Conservation (phyloP, 1,284 basidiomycete genomes). For the Leccinum solheimii region DNA sequence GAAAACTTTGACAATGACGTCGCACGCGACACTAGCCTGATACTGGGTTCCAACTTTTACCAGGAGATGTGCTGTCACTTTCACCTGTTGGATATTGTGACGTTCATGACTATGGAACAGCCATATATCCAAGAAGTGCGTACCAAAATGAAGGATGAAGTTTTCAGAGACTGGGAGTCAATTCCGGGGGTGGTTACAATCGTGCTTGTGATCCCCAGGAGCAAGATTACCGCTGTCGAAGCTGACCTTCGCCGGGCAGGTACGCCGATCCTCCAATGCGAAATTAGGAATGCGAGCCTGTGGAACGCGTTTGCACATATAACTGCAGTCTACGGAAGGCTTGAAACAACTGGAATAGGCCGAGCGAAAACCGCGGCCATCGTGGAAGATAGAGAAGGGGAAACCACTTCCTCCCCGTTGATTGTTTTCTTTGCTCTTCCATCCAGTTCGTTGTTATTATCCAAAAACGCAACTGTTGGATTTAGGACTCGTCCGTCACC, state of each 20-base stretch:
- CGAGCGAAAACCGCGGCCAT: conserved; percentile 26
- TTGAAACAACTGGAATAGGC: conserved; percentile 22
- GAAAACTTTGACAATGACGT: conserved; percentile 31
- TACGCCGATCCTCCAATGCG: conserved; percentile 42
- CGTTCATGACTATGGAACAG: conserved; percentile 24
- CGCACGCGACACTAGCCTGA: conserved; percentile 28
- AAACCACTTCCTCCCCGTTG: conserved; percentile 36
- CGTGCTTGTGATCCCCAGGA: conserved; percentile 30
- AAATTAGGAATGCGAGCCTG: conserved; percentile 20
- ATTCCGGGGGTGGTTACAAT: conserved; percentile 27
- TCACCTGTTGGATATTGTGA: conserved; percentile 32
- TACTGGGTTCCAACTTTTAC: conserved; percentile 36
- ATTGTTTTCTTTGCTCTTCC: conserved; percentile 42
- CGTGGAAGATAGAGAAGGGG: conserved; percentile 37
- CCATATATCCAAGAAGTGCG: conserved; percentile 15
- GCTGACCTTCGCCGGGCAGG: conserved; percentile 22
- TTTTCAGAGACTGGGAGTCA: conserved; percentile 22
- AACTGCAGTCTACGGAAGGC: conserved; percentile 39
- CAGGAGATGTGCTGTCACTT: conserved; percentile 46
- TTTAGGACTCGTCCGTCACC: conserved; percentile 35
- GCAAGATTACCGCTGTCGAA: conserved; percentile 20
- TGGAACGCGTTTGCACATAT: conserved; percentile 39
- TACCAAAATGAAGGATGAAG: not conserved
- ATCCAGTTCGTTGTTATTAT: conserved; percentile 35
- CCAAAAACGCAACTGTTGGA: conserved; percentile 24